Conservation (phyloP, 2,329 filamentous ascomycete species). For the Colletotrichum navitas region DNA sequence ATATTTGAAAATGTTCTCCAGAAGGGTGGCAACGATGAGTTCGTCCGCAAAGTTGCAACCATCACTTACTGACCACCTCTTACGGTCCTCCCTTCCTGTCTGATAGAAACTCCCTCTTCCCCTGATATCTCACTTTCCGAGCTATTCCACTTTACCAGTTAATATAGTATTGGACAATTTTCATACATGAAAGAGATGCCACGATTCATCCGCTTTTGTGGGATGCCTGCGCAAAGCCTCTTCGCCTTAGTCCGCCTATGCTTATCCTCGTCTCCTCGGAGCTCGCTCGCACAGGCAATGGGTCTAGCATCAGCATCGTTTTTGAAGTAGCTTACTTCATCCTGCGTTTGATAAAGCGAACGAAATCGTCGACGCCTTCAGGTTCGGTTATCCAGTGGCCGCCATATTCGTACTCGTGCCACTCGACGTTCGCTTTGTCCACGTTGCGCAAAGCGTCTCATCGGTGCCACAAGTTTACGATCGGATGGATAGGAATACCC, state of each 20-base stretch:
- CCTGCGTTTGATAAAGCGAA: conserved; percentile 39
- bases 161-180: no score
- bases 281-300: no score
- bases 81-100: neutral
- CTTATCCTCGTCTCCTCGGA: neutral
- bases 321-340: neutral
- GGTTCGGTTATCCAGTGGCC: conserved; percentile 49
- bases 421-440: conserved; percentile 43
- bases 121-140: neutral
- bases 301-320: neutral
- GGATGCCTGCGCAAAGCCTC: no score
- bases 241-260: neutral
- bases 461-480: no score
- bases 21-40: conserved; percentile 41
- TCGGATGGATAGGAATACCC: no score
- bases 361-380: conserved; percentile 46
- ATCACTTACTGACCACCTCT: conserved; percentile 45
- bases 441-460: conserved; percentile 40
- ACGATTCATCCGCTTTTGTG: neutral
- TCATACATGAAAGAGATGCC: neutral
- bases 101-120: neutral
- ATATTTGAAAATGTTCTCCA: conserved; percentile 54
- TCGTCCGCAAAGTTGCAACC: conserved; percentile 48
- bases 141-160: neutral
- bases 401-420: conserved; percentile 48